phyloP scores from a whole-genome alignment of 2,329 filamentous ascomycete genomes.

The Neonectria hederae region DNA sequence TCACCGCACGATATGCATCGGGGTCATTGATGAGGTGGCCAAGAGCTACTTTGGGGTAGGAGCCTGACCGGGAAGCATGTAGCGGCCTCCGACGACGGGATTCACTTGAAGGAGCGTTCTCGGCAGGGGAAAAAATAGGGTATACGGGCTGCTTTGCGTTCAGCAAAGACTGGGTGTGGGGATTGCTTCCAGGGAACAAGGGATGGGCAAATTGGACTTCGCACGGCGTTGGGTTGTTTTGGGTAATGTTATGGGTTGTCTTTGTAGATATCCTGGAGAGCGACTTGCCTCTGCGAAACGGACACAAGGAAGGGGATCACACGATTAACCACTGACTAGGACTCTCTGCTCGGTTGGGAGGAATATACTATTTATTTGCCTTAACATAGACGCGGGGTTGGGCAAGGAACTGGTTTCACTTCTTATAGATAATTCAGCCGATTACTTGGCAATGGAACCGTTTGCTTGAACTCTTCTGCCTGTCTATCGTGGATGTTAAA shows the following conservation, averaged over 20 bases:
- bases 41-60: conserved; percentile 38
- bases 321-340: neutral
- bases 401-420: neutral
- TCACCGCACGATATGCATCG: conserved; percentile 45
- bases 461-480: neutral
- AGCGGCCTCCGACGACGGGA: neutral
- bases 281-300: neutral
- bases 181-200: neutral
- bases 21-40: conserved; percentile 44
- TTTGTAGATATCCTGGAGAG: neutral
- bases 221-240: conserved; percentile 28
- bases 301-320: no score
- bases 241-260: neutral
- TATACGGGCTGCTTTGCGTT: neutral
- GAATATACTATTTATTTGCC: neutral
- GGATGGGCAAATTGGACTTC: conserved; percentile 1
- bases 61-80: neutral
- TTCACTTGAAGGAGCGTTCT: neutral
- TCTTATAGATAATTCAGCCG: neutral
- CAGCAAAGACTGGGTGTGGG: neutral
- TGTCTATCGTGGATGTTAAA: neutral
- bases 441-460: neutral
- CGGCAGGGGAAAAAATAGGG: neutral
- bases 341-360: neutral
- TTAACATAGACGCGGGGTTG: neutral